These are phyloP conservation scores for Vitis labrusca DNA, from an alignment of 164 flowering plant species.

Conservation along the genomic window DNA sequence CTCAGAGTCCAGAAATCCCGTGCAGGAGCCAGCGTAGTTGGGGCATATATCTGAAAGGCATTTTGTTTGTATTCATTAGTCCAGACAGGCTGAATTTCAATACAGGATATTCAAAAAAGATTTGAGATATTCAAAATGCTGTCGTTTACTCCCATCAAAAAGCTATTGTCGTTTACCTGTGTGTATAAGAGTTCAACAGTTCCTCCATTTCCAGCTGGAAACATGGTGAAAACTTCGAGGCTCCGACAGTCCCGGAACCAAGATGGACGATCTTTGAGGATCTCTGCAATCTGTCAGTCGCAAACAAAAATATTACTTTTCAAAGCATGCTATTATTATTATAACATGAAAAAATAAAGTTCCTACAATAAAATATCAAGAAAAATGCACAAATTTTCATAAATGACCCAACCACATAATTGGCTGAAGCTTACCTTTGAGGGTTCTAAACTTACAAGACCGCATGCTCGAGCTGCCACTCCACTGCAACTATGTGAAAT, in stretches of 20 bases:
- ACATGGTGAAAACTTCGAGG: slow-evolving; percentile 80
- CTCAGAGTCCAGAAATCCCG: slow-evolving; percentile 95
- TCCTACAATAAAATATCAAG: too few species aligned
- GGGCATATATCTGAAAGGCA: slow-evolving; percentile 75
- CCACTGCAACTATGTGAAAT: slow-evolving; percentile 78
- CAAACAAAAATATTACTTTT: not conserved
- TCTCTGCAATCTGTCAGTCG: slow-evolving; percentile 75
- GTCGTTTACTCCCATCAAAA: too few species aligned
- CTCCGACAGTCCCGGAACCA: slow-evolving; percentile 98
- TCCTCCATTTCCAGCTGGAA: slow-evolving; percentile 91
- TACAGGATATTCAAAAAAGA: not conserved
- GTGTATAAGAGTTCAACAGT: slow-evolving; percentile 84
- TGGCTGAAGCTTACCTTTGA: slow-evolving; percentile 45
- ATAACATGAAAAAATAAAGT: too few species aligned
- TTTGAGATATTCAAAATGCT: too few species aligned
- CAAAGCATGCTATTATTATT: not conserved
- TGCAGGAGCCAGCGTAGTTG: slow-evolving; percentile 90
- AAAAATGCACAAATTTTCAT: too few species aligned
- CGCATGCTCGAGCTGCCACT: slow-evolving; percentile 91
- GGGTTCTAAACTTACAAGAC: slow-evolving; percentile 79
- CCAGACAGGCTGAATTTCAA: not conserved
- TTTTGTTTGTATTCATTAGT: not conserved
- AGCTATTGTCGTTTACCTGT: slow-evolving; percentile 51
- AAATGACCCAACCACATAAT: too few species aligned
- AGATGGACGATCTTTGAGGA: slow-evolving; percentile 93